Percentiles rank a stretch among this genome's conserved stretches.
Conservation (phyloP, 2,329 filamentous ascomycete species). For the Aspergillus chevalieri region DNA sequence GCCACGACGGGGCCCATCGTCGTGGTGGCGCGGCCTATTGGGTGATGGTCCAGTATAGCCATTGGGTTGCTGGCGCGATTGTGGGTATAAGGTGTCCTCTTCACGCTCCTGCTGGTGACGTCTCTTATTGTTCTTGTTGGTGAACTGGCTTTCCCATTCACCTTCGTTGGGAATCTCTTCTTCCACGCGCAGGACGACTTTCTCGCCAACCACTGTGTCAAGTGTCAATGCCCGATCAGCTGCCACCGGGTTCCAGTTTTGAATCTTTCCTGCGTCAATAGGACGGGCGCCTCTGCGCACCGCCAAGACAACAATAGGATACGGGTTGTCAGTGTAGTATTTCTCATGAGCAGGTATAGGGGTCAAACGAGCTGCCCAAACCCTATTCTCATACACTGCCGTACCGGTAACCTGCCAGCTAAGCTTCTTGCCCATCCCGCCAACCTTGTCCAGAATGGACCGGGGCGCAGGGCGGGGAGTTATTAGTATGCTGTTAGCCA, state of each 20-base stretch:
- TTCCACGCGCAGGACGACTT: slow-evolving; percentile 75
- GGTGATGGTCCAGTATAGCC: slow-evolving; percentile 18
- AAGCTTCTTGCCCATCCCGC: slow-evolving; percentile 77
- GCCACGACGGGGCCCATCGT: slow-evolving; percentile 37
- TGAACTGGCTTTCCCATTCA: slow-evolving; percentile 58
- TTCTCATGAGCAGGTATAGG: slow-evolving; percentile 63
- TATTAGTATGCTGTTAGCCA: slow-evolving; percentile 89
- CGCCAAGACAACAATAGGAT: slow-evolving; percentile 76
- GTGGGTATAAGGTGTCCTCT: slow-evolving; percentile 41
- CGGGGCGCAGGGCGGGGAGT: slow-evolving; percentile 67
- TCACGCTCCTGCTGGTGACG: slow-evolving; percentile 53
- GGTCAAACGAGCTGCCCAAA: slow-evolving; percentile 79
- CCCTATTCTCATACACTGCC: slow-evolving; percentile 66
- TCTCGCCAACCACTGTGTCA: slow-evolving; percentile 80
- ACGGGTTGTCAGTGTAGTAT: slow-evolving; percentile 72
- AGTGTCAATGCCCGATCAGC: slow-evolving; percentile 67
- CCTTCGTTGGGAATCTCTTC: slow-evolving; percentile 59
- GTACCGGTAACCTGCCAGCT: slow-evolving; percentile 76
- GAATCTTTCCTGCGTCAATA: slow-evolving; percentile 73
- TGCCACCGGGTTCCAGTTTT: slow-evolving; percentile 72
- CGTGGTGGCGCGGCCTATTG: slow-evolving; percentile 31
- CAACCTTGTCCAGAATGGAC: slow-evolving; percentile 72
- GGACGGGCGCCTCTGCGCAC: slow-evolving; percentile 69
- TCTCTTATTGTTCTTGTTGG: slow-evolving; percentile 56
- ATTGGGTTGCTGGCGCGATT: slow-evolving; percentile 11